Evolutionary conservation across 148 eudicot species (phyloP).

Genomic region (Polygonum maritimum): DNA sequence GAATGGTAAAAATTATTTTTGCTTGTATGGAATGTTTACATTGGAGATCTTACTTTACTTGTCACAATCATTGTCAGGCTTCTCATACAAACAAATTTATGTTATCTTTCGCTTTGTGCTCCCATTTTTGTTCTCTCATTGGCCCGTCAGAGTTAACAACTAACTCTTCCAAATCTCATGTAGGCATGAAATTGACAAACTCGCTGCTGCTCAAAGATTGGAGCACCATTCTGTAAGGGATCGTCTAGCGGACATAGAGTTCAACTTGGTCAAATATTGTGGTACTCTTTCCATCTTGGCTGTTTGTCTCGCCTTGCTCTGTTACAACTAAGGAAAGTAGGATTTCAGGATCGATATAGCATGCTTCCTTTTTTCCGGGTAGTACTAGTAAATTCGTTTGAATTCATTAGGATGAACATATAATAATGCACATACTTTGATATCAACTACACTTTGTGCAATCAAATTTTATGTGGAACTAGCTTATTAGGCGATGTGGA

Average conservation of each 20-base stretch:
- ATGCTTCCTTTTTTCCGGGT: neutral
- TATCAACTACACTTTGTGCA: neutral
- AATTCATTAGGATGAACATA: neutral
- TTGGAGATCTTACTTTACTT: neutral
- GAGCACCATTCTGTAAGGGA: conserved; percentile 49
- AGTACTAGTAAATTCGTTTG: neutral
- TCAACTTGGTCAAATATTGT: conserved; percentile 57
- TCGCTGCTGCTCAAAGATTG: conserved; percentile 57
- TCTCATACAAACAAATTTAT: neutral
- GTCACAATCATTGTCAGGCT: neutral
- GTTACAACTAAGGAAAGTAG: conserved; percentile 11
- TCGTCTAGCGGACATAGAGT: conserved; percentile 57
- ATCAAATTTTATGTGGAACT: too few relatives aligned
- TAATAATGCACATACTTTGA: neutral
- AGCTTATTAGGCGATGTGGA: too few relatives aligned
- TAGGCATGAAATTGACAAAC: conserved; percentile 63
- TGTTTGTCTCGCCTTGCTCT: conserved; percentile 50
- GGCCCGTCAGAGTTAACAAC: too few relatives aligned
- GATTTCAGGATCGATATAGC: neutral
- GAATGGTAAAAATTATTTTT: neutral
- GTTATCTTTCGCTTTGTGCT: neutral
- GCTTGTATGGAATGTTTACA: too few relatives aligned
- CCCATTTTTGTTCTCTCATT: neutral
- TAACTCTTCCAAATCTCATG: conserved; percentile 2
- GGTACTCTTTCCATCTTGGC: conserved; percentile 59